Base-by-base conservation (phyloP, 805 yeast genomes). In the Myxozyma nipponensis region DNA sequence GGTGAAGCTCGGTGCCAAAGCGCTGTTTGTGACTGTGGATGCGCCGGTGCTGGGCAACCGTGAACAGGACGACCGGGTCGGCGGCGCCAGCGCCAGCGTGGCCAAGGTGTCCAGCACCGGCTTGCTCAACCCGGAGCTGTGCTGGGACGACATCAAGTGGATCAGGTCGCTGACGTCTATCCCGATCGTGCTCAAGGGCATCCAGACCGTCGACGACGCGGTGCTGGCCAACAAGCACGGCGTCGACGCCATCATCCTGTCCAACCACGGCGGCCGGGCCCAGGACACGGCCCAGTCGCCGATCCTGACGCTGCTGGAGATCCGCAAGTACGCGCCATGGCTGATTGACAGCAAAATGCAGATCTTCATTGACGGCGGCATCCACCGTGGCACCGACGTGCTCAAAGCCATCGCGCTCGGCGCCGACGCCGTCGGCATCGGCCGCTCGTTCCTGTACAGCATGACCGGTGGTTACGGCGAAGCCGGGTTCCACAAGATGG, bases 41-140 rank as follows among this genome's bases (percentile, higher is more conserved):
- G 95, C 96, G 0, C 96, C 96, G 6, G 83, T 84, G 53, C 72
- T 88, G 40, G 96, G 96, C 15, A 79, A 90, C 57, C 79, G 96
- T 61, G 96, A 89, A 67, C 88, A 86, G 67, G 95, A 87, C 63
- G 77, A 78, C 78, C 77, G 86, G 55, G 67, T 79, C n/a, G 35
- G 13, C 35, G 35, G n/a, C 13, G 35, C 35, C 15, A 30, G n/a
- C n/a, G n/a, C 13, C n/a, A 13, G 13, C n/a, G 35, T 13, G 35
- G 13, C 35, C n/a, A 30, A 13, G 13, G 15, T 30, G 13, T 13
- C 35, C 13, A 30, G 15, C 35, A 30, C 35, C 13, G n/a, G 15
- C n/a, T 13, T 30, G n/a, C 13, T 30, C 13, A n/a, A 30, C 35
- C 35, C 35, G n/a, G 35, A n/a, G 13, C 35, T 30, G 13, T 30